These are phyloP conservation scores for Rubroshorea leprosula DNA, from an alignment of 345 rosid genomes.

Conservation along the genomic window DNA sequence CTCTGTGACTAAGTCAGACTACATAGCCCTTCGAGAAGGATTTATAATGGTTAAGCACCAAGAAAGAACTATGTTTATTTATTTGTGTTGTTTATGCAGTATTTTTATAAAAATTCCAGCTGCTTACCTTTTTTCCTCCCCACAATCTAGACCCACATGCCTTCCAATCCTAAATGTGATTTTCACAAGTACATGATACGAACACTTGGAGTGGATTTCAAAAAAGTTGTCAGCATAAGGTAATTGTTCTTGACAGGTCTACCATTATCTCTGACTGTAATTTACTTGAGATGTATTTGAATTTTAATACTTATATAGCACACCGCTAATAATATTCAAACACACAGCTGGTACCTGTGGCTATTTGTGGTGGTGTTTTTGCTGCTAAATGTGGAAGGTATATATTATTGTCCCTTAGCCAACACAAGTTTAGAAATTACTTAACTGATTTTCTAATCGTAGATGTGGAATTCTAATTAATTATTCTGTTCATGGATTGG, in stretches of 20 bases:
- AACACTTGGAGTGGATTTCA: slow-evolving; percentile 58
- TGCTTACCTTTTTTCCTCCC: neutral
- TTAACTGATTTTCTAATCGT: too few relatives aligned
- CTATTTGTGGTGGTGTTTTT: slow-evolving; percentile 88
- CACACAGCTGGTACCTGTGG: slow-evolving; percentile 67
- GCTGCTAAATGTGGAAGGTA: slow-evolving; percentile 71
- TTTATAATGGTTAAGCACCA: slow-evolving; percentile 49
- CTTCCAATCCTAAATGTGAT: slow-evolving; percentile 26
- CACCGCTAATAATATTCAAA: too few relatives aligned
- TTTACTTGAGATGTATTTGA: too few relatives aligned
- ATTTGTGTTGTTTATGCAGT: neutral
- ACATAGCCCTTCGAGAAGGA: slow-evolving; percentile 64
- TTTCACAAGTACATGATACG: slow-evolving; percentile 66
- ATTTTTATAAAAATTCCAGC: neutral
- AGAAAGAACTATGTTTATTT: neutral
- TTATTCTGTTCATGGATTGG: too few relatives aligned
- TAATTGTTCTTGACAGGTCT: slow-evolving; percentile 20
- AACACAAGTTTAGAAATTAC: too few relatives aligned
- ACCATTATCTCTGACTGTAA: too few relatives aligned
- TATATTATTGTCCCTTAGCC: too few relatives aligned
- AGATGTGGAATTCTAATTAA: too few relatives aligned
- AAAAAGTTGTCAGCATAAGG: slow-evolving; percentile 72
- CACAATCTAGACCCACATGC: slow-evolving; percentile 41
- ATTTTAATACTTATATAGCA: too few relatives aligned
- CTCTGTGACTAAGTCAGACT: too few relatives aligned